Evolutionary conservation across 768 basidiomycete species (phyloP).

Genomic region (Macrolepiota albuminosa): DNA sequence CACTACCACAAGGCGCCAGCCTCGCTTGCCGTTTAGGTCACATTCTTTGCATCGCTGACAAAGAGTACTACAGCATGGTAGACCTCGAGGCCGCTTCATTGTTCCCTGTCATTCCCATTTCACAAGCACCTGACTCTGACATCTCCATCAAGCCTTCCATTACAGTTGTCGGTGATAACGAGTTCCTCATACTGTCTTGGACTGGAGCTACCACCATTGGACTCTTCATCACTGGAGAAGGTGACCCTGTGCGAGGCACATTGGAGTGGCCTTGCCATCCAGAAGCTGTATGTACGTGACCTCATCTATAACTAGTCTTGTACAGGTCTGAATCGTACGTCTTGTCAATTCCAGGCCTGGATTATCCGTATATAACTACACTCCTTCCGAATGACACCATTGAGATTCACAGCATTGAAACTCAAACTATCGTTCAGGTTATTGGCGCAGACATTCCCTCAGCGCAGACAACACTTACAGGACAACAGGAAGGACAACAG

Average conservation of each 20-base stretch:
- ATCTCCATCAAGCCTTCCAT: constrained; percentile 58
- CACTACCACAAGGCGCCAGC: constrained; percentile 52
- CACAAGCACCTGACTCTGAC: constrained; percentile 50
- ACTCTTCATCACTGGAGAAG: constrained; percentile 77
- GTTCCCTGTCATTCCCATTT: constrained; percentile 73
- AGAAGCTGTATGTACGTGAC: constrained; percentile 61
- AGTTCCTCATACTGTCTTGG: constrained; percentile 85
- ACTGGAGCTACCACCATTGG: constrained; percentile 80
- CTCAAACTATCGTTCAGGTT: constrained; percentile 67
- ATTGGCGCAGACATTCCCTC: constrained; percentile 40
- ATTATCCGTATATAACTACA: constrained; percentile 77
- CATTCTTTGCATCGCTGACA: constrained; percentile 71
- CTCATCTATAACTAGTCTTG: not conserved
- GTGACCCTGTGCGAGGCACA: constrained; percentile 88
- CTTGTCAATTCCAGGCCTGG: constrained; percentile 48
- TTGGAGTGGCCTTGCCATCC: constrained; percentile 84
- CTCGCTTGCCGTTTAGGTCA: constrained; percentile 59
- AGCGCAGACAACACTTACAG: constrained; percentile 10
- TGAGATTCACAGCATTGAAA: constrained; percentile 76
- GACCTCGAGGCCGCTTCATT: constrained; percentile 70
- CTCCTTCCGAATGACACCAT: constrained; percentile 76
- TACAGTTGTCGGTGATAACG: constrained; percentile 66
- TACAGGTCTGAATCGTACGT: not conserved
- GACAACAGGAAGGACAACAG: constrained; percentile 15
- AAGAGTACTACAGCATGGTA: constrained; percentile 69